Evolutionary conservation across 306 rosid genomes (phyloP), one percentile per base, ranked within the genome.

Genomic region (Rosa multiflora): DNA sequence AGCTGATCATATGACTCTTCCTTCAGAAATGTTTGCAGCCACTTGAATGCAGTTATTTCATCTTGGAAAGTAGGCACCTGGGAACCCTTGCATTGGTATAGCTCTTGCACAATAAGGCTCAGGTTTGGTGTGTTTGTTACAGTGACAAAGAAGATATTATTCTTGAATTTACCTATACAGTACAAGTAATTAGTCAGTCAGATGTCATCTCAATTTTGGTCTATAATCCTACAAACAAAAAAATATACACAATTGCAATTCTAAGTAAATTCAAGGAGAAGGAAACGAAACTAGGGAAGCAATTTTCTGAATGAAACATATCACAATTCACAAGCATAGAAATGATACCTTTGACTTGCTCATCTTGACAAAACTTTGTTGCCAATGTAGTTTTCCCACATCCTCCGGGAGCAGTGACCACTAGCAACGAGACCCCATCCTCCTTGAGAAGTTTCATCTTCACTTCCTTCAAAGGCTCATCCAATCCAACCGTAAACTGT

Each of bases 401-500:
- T 67, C 71, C 71, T 67, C 71, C 71, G 0, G 71, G 71, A 67
- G 71, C 71, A 37, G 71, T 67, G 18, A 90, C 61, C 6, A 84
- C 86, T 26, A 76, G 58, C 76, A 87, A 79, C 0, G 87, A 72
- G 37, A 51, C 88, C 18, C 29, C 84, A 61, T 70, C 77, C 47
- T 70, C 77, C 47, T 55, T 70, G 0, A 88, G 58, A 73, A 89
- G 81, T 77, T 67, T 58, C 51, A 46, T 15, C 87, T 89, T 89
- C 89, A 91, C 53, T n/a, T 88, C 85, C 76, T 35, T 59, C 76
- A 91, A 18, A 70, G 78, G 85, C 63, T 48, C 77, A 53, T 89
- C 94, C 77, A 91, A 76, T 20, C 92, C 93, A 75, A 91, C 90
- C 1, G 43, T 85, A 43, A 80, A 77, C 8, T 43, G 55, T 10